These are phyloP conservation scores for Hypoxylon subgilvum DNA, from an alignment of 495 filamentous ascomycete species.

Conservation along the genomic window DNA sequence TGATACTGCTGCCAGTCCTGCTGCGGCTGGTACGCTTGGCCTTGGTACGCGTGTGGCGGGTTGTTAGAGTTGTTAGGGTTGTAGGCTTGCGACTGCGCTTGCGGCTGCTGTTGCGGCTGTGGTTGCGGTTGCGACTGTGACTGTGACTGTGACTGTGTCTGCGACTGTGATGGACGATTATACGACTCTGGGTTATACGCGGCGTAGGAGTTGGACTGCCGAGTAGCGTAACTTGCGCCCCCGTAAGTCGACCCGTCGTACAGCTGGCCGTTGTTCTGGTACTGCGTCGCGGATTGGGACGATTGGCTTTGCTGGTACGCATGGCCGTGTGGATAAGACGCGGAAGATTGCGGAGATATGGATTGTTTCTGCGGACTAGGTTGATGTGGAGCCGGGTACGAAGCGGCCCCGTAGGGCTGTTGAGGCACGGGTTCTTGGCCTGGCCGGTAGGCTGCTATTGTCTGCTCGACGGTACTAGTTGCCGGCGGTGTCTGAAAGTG, in stretches of 20 bases:
- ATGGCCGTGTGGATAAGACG: constrained; percentile 22
- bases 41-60: constrained; percentile 8
- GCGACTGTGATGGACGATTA: constrained; percentile 4
- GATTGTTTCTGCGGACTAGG: neutral
- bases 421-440: neutral
- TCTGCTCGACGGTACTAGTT: constrained; percentile 6
- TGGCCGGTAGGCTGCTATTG: constrained; percentile 21
- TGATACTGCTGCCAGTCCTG: constrained; percentile 34
- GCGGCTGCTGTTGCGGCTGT: neutral
- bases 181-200: constrained; percentile 38
- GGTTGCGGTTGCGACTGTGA: neutral
- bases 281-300: constrained; percentile 7
- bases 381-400: constrained; percentile 10
- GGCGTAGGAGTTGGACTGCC: constrained; percentile 19
- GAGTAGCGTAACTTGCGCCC: constrained; percentile 11
- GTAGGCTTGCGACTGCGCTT: constrained; percentile 11
- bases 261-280: constrained; percentile 1
- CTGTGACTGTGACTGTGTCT: constrained; percentile 13
- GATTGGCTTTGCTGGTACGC: constrained; percentile 32
- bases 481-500: constrained; percentile 9
- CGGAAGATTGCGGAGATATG: constrained; percentile 6
- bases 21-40: constrained; percentile 31
- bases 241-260: constrained; percentile 24
- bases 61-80: constrained; percentile 3
- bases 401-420: constrained; percentile 3